phyloP scores from a whole-genome alignment of 495 filamentous ascomycete genomes.

The Rhizodiscina lignyota region DNA sequence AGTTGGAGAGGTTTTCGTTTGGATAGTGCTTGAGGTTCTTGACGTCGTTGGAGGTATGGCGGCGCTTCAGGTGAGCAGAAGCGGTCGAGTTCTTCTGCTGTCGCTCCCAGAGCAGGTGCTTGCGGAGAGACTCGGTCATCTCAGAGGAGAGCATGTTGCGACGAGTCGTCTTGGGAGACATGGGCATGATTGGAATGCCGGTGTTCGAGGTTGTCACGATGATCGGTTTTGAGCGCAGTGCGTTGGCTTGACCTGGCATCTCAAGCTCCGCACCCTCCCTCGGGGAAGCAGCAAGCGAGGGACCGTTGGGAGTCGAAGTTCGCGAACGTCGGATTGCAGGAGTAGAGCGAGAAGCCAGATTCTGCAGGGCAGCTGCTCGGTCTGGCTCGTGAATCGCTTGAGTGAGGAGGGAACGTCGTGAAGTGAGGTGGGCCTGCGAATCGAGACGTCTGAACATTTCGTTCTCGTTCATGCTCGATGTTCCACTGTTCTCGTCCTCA shows the following conservation, averaged over 20 bases:
- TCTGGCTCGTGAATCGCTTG: conserved; percentile 69
- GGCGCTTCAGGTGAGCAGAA: conserved; percentile 73
- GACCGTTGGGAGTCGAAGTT: conserved; percentile 53
- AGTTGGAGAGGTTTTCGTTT: no score
- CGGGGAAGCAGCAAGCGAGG: conserved; percentile 58
- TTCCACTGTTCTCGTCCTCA: conserved; percentile 72
- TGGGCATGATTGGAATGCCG: conserved; percentile 40
- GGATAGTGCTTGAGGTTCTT: conserved; percentile 71
- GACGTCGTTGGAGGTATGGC: conserved; percentile 82
- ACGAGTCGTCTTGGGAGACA: conserved; percentile 82
- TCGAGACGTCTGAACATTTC: conserved; percentile 78
- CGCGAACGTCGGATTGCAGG: conserved; percentile 69
- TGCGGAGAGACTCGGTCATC: conserved; percentile 64
- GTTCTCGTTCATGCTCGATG: conserved; percentile 63
- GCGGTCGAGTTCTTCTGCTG: conserved; percentile 82
- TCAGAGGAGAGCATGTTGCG: conserved; percentile 95
- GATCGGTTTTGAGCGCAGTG: conserved; percentile 75
- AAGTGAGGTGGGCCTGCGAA: conserved; percentile 69
- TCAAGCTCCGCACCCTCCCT: conserved; percentile 50
- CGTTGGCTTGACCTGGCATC: conserved; percentile 43
- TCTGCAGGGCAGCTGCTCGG: conserved; percentile 46
- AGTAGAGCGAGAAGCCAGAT: conserved; percentile 58
- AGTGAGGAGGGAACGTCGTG: conserved; percentile 76
- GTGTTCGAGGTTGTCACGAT: conserved; percentile 54
- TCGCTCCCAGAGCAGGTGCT: conserved; percentile 70